Evolutionary conservation across 2,329 filamentous ascomycete species (phyloP).

Genomic region (Zopfia rhizophila): DNA sequence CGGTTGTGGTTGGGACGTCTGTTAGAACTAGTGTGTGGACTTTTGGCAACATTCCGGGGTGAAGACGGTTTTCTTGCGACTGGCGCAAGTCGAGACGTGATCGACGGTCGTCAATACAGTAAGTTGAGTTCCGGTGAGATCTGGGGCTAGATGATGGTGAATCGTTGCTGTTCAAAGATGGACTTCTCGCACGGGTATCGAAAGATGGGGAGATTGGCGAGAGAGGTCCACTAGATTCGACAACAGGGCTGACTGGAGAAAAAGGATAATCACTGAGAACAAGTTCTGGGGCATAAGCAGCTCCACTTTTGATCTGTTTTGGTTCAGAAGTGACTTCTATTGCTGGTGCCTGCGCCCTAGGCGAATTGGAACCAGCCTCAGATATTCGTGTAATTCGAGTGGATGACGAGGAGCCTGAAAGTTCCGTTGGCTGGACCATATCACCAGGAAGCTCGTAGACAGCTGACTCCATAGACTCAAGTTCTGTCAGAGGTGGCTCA

Average conservation of each 20-base stretch:
- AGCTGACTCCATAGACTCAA: constrained; percentile 29
- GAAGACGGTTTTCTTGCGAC: constrained; percentile 52
- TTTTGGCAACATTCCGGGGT: constrained; percentile 66
- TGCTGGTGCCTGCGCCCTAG: constrained; percentile 12
- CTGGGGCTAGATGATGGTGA: constrained; percentile 3
- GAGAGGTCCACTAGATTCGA: constrained; percentile 23
- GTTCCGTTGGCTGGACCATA: constrained; percentile 31
- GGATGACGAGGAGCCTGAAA: constrained; percentile 30
- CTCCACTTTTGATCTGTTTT: constrained; percentile 49
- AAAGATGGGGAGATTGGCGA: constrained; percentile 25
- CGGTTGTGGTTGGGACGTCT: constrained; percentile 62
- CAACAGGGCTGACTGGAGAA: constrained; percentile 27
- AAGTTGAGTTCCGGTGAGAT: constrained; percentile 34
- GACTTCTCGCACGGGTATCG: constrained; percentile 5
- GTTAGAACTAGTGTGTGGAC: constrained; percentile 67
- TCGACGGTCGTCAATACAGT: constrained; percentile 42
- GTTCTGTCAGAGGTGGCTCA: constrained; percentile 28
- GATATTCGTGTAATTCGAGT: too few species aligned
- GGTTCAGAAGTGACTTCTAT: constrained; percentile 46
- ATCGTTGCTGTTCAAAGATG: constrained; percentile 3
- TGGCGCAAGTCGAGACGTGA: constrained; percentile 44
- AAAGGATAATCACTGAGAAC: constrained; percentile 35
- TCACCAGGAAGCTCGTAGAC: constrained; percentile 44
- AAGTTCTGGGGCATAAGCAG: constrained; percentile 59
- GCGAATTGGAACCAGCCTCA: not conserved